These are phyloP conservation scores for Plantago rigida DNA, from an alignment of 305 asterid species.

Conservation along the genomic window DNA sequence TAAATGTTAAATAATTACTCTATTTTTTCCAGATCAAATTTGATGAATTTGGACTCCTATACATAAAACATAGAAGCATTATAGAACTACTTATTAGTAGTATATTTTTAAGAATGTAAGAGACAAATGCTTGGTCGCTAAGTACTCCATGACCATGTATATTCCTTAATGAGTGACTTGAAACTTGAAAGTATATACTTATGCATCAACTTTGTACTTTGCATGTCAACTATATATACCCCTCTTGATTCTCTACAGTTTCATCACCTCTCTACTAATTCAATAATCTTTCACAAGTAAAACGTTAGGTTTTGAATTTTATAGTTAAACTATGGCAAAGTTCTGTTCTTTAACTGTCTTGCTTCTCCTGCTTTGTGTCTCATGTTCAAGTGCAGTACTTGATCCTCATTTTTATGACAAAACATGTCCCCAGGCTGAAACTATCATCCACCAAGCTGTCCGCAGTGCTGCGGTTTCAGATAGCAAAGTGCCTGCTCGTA, in stretches of 20 bases:
- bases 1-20: no score
- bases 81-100: no score
- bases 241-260: slow-evolving; percentile 20
- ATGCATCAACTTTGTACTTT: slow-evolving; percentile 28
- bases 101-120: neutral
- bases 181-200: slow-evolving; percentile 45
- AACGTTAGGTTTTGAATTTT: neutral
- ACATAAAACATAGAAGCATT: no score
- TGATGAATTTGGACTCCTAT: no score
- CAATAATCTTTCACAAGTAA: neutral
- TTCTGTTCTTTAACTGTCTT: slow-evolving; percentile 26
- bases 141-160: slow-evolving; percentile 34
- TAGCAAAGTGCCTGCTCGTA: slow-evolving; percentile 56
- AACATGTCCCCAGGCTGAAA: slow-evolving; percentile 67
- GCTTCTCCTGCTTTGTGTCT: slow-evolving; percentile 28
- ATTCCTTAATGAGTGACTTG: slow-evolving; percentile 42
- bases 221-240: slow-evolving; percentile 30
- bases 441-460: slow-evolving; percentile 40
- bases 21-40: no score
- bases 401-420: slow-evolving; percentile 45
- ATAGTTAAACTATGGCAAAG: slow-evolving; percentile 20
- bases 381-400: slow-evolving; percentile 37
- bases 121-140: slow-evolving; percentile 43
- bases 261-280: slow-evolving; percentile 1
- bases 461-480: slow-evolving; percentile 39